phyloP scores from a whole-genome alignment of 179 eudicot species.

The Spergularia azorica region DNA sequence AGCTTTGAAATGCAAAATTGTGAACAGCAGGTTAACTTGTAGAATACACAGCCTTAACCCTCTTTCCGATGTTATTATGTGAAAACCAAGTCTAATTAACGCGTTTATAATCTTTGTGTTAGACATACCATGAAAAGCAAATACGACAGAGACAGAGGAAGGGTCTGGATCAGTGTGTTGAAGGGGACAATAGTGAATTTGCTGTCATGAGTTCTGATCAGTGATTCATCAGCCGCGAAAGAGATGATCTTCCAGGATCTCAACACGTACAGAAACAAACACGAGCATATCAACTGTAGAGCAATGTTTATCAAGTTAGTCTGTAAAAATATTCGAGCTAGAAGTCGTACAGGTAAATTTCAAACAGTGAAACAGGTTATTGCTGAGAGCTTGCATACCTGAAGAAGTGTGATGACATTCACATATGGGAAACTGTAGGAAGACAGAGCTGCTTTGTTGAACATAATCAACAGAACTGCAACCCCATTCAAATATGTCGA shows the following conservation, averaged over 20 bases:
- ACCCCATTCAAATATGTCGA: constrained; percentile 5
- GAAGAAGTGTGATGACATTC: constrained; percentile 90
- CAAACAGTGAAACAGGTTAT: background rate
- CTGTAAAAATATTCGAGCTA: background rate
- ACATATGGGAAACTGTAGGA: constrained; percentile 84
- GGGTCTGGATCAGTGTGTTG: constrained; percentile 57
- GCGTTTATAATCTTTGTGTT: constrained; percentile 20
- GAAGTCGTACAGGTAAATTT: no score
- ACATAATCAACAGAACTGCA: constrained; percentile 78
- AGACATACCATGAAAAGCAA: constrained; percentile 80
- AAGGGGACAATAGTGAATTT: constrained; percentile 54
- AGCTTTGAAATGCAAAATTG: constrained; percentile 47
- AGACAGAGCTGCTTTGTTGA: constrained; percentile 95
- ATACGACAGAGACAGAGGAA: constrained; percentile 76
- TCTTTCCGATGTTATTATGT: background rate
- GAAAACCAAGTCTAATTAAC: background rate
- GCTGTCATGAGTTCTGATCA: constrained; percentile 28
- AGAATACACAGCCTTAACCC: background rate
- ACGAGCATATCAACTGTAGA: constrained; percentile 79
- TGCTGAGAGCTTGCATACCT: constrained; percentile 40
- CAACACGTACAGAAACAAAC: constrained; percentile 64
- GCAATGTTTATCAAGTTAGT: background rate
- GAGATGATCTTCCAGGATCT: constrained; percentile 67
- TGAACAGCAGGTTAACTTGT: constrained; percentile 8
- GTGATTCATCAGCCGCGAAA: constrained; percentile 50